A percentile compares a stretch with the other conserved stretches of the same genome.
phyloP scores from a whole-genome alignment of 2,329 filamentous ascomycete species.

The Aspergillus felis region DNA sequence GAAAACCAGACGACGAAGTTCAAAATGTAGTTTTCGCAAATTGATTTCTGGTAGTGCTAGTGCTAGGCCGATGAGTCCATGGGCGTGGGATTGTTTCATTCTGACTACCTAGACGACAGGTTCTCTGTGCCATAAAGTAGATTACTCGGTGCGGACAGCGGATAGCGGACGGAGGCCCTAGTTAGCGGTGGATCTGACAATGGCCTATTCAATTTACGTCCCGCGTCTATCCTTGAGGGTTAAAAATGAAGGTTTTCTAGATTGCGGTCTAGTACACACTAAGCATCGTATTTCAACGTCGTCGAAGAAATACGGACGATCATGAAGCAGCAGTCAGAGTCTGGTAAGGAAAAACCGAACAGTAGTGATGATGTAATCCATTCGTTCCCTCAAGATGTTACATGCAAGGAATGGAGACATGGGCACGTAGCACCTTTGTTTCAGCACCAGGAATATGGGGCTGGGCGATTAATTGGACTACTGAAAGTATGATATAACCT shows the following conservation, averaged over 20 bases:
- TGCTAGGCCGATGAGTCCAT: not conserved
- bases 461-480: not conserved
- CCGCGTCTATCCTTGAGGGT: not conserved
- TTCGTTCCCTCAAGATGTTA: not conserved
- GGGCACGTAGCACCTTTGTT: not conserved
- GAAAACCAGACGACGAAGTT: not conserved
- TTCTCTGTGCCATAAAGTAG: not conserved
- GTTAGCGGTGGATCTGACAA: no score
- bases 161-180: not conserved
- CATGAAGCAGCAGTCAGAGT: not conserved
- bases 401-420: not conserved
- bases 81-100: not conserved
- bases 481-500: not conserved
- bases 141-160: not conserved
- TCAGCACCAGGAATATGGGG: not conserved
- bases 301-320: not conserved
- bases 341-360: not conserved
- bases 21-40: no score
- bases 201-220: no score
- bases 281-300: not conserved
- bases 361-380: not conserved
- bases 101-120: not conserved
- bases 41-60: not conserved
- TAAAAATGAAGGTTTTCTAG: not conserved
- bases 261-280: not conserved